Evolutionary conservation across 495 filamentous ascomycete genomes (phyloP).

Genomic region (Staphylotrichum longicolle): DNA sequence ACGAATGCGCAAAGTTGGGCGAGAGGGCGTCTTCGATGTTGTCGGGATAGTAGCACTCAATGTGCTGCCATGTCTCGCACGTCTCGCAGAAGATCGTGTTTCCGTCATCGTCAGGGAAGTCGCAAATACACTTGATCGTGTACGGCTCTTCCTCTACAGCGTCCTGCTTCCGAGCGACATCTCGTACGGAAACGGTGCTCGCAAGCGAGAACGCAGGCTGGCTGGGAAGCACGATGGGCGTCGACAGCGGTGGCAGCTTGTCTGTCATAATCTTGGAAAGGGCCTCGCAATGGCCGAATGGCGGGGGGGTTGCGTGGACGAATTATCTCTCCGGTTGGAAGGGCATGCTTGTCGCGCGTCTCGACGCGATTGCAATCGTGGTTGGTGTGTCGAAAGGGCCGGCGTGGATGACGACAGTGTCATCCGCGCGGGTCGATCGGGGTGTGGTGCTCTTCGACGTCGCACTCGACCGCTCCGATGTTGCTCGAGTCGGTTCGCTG

Average conservation of each 20-base stretch:
- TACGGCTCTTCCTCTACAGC: slow-evolving; percentile 80
- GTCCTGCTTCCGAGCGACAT: slow-evolving; percentile 54
- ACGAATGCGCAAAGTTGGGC: slow-evolving; percentile 68
- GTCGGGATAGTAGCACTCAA: slow-evolving; percentile 86
- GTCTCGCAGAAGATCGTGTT: slow-evolving; percentile 93
- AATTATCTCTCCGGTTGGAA: slow-evolving; percentile 52
- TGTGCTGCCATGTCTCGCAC: slow-evolving; percentile 98
- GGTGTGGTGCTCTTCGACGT: slow-evolving; percentile 17
- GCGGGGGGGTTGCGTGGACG: slow-evolving; percentile 38
- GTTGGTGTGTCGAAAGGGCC: slow-evolving; percentile 22
- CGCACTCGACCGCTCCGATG: slow-evolving; percentile 4
- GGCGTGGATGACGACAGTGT: slow-evolving; percentile 22
- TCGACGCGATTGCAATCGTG: slow-evolving; percentile 37
- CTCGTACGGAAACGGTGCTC: slow-evolving; percentile 51
- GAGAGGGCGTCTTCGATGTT: slow-evolving; percentile 67
- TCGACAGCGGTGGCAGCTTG: slow-evolving; percentile 62
- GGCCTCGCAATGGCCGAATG: slow-evolving; percentile 55
- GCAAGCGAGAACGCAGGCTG: slow-evolving; percentile 50
- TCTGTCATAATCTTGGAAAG: slow-evolving; percentile 91
- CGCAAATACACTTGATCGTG: slow-evolving; percentile 97
- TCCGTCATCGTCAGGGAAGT: slow-evolving; percentile 90
- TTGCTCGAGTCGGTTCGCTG: slow-evolving; percentile 17
- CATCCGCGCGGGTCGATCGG: slow-evolving; percentile 29
- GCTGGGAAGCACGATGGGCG: slow-evolving; percentile 54
- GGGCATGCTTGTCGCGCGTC: slow-evolving; percentile 56